phyloP scores from a whole-genome alignment of 225 moss, liverwort and hornwort species.

The Physcomitrium patens region DNA sequence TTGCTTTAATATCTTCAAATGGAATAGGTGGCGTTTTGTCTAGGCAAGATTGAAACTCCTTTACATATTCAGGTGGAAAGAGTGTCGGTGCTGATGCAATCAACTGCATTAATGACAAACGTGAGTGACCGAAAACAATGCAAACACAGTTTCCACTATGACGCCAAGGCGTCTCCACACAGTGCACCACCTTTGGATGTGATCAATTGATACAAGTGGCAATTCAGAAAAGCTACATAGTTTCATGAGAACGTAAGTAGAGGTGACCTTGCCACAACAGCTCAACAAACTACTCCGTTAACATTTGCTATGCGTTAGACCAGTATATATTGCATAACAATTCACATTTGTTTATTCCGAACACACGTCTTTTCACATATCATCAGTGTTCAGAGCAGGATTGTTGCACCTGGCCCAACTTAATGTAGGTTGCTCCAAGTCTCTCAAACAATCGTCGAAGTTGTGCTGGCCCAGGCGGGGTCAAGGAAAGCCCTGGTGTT shows the following conservation, averaged over 20 bases:
- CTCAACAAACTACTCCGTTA: too few relatives aligned
- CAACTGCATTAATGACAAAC: constrained; percentile 53
- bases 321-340: too few relatives aligned
- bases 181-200: constrained; percentile 15
- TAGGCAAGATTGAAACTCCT: constrained; percentile 95
- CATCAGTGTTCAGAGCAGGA: constrained; percentile 10
- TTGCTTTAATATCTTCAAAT: constrained; percentile 72
- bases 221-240: too few relatives aligned
- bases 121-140: constrained; percentile 10
- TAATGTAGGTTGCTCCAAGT: constrained; percentile 97
- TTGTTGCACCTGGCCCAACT: constrained; percentile 82
- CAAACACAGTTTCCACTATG: neutral
- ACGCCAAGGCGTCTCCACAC: neutral
- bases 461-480: constrained; percentile 82
- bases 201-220: neutral
- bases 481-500: constrained; percentile 58
- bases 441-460: constrained; percentile 88
- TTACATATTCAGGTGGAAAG: constrained; percentile 94
- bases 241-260: too few relatives aligned
- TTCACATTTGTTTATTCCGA: neutral
- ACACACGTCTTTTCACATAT: neutral
- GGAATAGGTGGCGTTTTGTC: constrained; percentile 85
- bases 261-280: too few relatives aligned
- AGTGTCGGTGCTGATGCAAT: constrained; percentile 94
- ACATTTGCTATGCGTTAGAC: too few relatives aligned